Evolutionary conservation across 495 filamentous ascomycete species (phyloP), one percentile per base, ranked within the genome.

Genomic region (Daldinia bambusicola): DNA sequence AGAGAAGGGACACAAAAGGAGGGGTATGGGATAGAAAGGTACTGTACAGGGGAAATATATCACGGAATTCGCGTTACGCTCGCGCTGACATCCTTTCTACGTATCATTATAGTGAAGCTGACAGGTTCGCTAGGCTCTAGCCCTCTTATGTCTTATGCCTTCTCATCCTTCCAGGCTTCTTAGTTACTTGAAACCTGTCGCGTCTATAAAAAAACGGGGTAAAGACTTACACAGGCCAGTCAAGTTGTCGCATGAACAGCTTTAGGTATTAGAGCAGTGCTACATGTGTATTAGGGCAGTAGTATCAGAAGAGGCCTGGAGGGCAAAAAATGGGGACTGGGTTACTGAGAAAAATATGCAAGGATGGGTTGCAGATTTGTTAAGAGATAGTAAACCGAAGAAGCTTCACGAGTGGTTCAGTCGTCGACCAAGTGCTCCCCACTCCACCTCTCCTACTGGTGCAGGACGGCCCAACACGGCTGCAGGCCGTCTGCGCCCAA

Each of bases 321-420:
- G n/a, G n/a, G 26, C 3, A 26, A 40, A 68, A 53, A 68, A 60
- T 51, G 65, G 57, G 20, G 51, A 68, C 61, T 63, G 22, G 58
- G 40, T 60, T 40, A 43, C 53, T 56, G 52, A 37, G 43, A 50
- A 63, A 52, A 50, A 63, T 74, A 63, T 74, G 71, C 67, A 74
- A 71, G 71, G 71, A 69, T 74, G 67, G 71, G 71, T 70, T 70
- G 67, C 71, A 74, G 71, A 59, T 40, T 26, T 26, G 57, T 69
- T 66, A 62, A 67, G 61, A 66, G 58, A 70, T 69, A 63, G 43
- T 70, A 74, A 50, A 57, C 61, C 10, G 1, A 13, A 20, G 43
- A 13, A 55, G 66, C 51, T 63, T 67, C 67, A 52, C 66, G 71
- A 74, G 59, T 74, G 71, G 71, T 61, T 64, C 70, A 63, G 52